Conservation (phyloP, 2,329 filamentous ascomycete genomes). For the Beauveria brongniartii region DNA sequence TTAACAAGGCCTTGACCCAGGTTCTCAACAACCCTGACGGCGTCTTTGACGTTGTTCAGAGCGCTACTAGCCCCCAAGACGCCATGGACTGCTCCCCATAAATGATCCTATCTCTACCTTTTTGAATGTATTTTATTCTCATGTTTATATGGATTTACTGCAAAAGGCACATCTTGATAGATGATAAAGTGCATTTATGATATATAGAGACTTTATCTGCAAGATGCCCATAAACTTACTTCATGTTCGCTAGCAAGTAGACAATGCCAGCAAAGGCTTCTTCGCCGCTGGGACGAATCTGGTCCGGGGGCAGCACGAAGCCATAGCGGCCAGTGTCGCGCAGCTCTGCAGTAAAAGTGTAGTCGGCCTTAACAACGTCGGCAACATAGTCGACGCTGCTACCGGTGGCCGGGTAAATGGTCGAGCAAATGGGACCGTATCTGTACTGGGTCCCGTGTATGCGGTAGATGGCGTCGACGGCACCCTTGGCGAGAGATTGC, state of each 20-base stretch:
- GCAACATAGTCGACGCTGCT: slow-evolving; percentile 37
- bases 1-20: slow-evolving; percentile 8
- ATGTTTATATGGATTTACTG: background rate
- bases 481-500: slow-evolving; percentile 38
- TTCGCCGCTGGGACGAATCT: slow-evolving; percentile 36
- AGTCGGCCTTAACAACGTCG: slow-evolving; percentile 33
- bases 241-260: slow-evolving; percentile 45
- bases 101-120: background rate
- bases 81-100: slow-evolving; percentile 3
- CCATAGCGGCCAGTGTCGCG: slow-evolving; percentile 28
- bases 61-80: background rate
- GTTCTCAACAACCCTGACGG: slow-evolving; percentile 6
- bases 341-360: slow-evolving; percentile 34
- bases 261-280: slow-evolving; percentile 43
- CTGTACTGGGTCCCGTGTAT: slow-evolving; percentile 32
- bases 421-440: slow-evolving; percentile 48
- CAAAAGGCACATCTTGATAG: background rate
- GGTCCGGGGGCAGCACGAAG: slow-evolving; percentile 33
- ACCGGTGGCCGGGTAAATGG: slow-evolving; percentile 50
- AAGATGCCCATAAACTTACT: slow-evolving; percentile 15
- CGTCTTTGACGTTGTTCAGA: slow-evolving; percentile 4
- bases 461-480: slow-evolving; percentile 40
- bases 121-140: background rate
- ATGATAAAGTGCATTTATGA: background rate
- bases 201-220: background rate